These are phyloP conservation scores for Trichoderma sp. DNA, from an alignment of 2,329 filamentous ascomycete genomes.

Conservation along the genomic window DNA sequence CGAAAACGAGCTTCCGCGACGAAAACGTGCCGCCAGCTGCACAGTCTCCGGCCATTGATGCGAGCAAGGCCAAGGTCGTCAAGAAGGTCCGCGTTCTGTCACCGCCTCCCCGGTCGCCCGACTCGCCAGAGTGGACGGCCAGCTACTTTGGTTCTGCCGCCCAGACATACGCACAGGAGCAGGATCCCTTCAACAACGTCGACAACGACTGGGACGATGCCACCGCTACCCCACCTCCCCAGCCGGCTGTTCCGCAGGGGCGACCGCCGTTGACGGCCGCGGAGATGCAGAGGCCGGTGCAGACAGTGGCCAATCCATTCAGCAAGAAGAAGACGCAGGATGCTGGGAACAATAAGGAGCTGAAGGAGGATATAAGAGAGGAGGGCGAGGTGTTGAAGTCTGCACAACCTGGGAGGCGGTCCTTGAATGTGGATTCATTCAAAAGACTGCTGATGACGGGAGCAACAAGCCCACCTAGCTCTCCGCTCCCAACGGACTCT, in stretches of 20 bases:
- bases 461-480: constrained; percentile 41
- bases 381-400: constrained; percentile 34
- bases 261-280: neutral
- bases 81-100: constrained; percentile 68
- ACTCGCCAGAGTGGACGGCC: constrained; percentile 42
- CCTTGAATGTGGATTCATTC: constrained; percentile 75
- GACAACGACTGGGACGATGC: constrained; percentile 30
- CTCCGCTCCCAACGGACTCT: constrained; percentile 7
- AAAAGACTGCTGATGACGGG: constrained; percentile 73
- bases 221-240: constrained; percentile 27
- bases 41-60: neutral
- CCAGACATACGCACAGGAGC: constrained; percentile 11
- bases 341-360: constrained; percentile 33
- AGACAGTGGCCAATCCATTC: constrained; percentile 44
- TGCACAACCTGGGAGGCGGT: constrained; percentile 37
- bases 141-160: constrained; percentile 9
- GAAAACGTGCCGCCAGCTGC: constrained; percentile 7
- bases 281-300: constrained; percentile 21
- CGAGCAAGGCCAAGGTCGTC: constrained; percentile 49
- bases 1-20: constrained; percentile 14
- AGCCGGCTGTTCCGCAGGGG: constrained; percentile 15
- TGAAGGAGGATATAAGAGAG: constrained; percentile 31
- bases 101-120: constrained; percentile 58
- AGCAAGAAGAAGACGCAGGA: constrained; percentile 54
- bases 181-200: constrained; percentile 35